phyloP scores from a whole-genome alignment of 2,329 filamentous ascomycete genomes.

The Scedosporium minutisporum region DNA sequence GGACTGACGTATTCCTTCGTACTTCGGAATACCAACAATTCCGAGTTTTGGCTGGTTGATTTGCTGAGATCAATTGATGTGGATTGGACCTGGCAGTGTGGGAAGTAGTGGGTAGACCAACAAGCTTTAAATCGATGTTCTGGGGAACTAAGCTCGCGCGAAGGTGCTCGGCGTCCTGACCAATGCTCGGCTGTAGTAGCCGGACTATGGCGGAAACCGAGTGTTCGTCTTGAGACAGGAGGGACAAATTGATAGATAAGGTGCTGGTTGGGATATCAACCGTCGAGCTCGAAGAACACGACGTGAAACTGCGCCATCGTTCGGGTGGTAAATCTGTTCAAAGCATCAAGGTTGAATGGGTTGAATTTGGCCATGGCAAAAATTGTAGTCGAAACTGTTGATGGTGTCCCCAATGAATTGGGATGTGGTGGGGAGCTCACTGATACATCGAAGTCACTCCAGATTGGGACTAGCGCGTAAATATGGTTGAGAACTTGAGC shows the following conservation, averaged over 20 bases:
- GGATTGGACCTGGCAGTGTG: neutral
- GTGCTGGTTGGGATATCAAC: neutral
- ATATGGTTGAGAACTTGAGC: slow-evolving; percentile 32
- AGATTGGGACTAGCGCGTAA: slow-evolving; percentile 19
- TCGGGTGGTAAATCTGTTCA: neutral
- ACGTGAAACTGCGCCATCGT: neutral
- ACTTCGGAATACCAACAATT: neutral
- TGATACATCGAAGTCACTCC: slow-evolving; percentile 11
- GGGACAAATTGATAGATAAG: neutral
- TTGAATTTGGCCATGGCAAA: neutral
- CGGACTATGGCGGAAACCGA: slow-evolving; percentile 6
- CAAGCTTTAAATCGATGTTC: neutral
- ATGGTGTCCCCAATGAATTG: slow-evolving; percentile 9
- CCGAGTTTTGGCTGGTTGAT: neutral
- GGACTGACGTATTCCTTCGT: too few relatives aligned
- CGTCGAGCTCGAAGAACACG: neutral
- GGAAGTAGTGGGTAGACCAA: too few relatives aligned
- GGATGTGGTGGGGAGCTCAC: slow-evolving; percentile 4
- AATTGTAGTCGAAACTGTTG: slow-evolving; percentile 4
- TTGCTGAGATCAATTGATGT: neutral
- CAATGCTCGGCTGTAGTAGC: neutral
- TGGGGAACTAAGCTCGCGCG: neutral
- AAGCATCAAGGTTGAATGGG: neutral
- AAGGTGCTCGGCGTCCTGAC: neutral
- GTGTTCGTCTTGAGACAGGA: neutral